Conservation (phyloP, 192 early-diverging fungal species). For the Glomus cerebriforme region DNA sequence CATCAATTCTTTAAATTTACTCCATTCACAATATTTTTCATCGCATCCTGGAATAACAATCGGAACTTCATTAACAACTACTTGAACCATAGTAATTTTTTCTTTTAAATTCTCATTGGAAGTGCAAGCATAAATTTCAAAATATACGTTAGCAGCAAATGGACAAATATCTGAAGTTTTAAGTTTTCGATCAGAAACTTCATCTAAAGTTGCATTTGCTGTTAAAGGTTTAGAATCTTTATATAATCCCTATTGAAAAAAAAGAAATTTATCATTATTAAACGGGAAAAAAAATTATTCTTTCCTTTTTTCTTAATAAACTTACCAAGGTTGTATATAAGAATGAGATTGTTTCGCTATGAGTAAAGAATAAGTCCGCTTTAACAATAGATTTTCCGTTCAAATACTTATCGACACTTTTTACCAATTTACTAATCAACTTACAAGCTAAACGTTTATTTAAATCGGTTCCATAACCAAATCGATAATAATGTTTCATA, state of each 20-base stretch:
- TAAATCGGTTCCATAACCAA: slow-evolving; percentile 20
- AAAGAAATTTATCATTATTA: not conserved
- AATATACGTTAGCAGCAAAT: slow-evolving; percentile 24
- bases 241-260: slow-evolving; percentile 15
- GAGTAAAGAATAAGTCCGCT: slow-evolving; percentile 6
- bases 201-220: not conserved
- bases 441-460: slow-evolving; percentile 22
- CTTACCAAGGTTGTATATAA: slow-evolving; percentile 20
- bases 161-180: not conserved
- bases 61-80: slow-evolving; percentile 1
- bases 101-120: not conserved
- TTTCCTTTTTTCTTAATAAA: not conserved
- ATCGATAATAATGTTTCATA: slow-evolving; percentile 20
- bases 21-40: slow-evolving; percentile 11
- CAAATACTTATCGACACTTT: not conserved
- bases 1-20: slow-evolving; percentile 6
- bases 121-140: slow-evolving; percentile 20
- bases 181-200: slow-evolving; percentile 10
- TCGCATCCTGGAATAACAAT: slow-evolving; percentile 7
- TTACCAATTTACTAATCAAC: not conserved
- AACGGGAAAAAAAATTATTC: not conserved
- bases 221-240: slow-evolving; percentile 6
- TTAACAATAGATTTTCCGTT: not conserved
- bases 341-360: slow-evolving; percentile 17
- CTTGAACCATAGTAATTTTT: not conserved